Conservation (phyloP, 371 early-diverging fungal species). For the Dipsacomyces acuminosporus region DNA sequence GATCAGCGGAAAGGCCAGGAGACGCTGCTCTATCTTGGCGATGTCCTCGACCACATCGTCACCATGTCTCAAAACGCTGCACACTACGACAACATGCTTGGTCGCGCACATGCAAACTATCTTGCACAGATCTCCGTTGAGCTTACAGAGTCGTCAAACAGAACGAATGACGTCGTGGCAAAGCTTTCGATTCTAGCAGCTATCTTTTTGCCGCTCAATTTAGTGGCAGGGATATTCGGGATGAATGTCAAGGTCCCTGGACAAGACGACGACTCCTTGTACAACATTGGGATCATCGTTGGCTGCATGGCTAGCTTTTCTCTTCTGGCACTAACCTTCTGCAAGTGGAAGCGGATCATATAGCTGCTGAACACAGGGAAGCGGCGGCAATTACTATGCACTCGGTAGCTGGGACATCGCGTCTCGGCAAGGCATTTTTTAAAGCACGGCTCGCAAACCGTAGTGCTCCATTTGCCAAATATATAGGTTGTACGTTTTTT, state of each 20-base stretch:
- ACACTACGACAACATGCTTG: slow-evolving; percentile 88
- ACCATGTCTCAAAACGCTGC: slow-evolving; percentile 85
- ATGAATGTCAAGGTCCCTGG: slow-evolving; percentile 90
- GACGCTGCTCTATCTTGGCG: slow-evolving; percentile 69
- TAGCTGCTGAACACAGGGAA: no score
- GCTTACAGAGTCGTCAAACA: slow-evolving; percentile 88
- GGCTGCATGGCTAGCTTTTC: no score
- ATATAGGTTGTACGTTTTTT: no score
- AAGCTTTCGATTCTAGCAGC: slow-evolving; percentile 87
- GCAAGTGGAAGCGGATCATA: no score
- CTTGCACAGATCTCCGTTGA: slow-evolving; percentile 95
- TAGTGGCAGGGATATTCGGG: slow-evolving; percentile 90
- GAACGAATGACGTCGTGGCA: slow-evolving; percentile 85
- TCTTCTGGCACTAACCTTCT: no score
- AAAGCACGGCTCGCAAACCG: no score
- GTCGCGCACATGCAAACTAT: slow-evolving; percentile 90
- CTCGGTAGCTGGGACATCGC: no score
- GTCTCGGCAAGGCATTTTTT: no score
- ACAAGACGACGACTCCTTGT: slow-evolving; percentile 55
- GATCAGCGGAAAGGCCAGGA: slow-evolving; percentile 47
- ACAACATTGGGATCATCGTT: slow-evolving; percentile 74
- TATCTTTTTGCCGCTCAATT: slow-evolving; percentile 91
- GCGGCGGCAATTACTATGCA: no score
- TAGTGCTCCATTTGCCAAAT: no score
- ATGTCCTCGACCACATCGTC: slow-evolving; percentile 93